Base-by-base conservation (phyloP, 306 rosid species). In the Casuarina cunninghamiana region DNA sequence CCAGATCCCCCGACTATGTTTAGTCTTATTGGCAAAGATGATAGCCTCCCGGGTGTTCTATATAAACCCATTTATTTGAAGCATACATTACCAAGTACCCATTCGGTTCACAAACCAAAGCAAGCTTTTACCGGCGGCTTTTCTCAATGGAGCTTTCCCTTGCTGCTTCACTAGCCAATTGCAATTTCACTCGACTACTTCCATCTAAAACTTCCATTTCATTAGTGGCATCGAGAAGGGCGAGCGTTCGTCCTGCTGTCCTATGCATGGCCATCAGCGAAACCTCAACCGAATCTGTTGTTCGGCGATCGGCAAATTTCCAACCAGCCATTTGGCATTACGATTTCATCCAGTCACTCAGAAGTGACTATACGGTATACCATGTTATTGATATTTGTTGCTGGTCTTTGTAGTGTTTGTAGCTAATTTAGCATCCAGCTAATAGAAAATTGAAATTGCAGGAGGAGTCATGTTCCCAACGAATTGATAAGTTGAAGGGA, bases 271-370 rank as follows among this genome's bases (percentile, higher is more conserved):
- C 16, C 42, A 6, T 45, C 44, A 5, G 10, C 2, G 8, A 63
- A 38, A 63, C 38, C 17, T 63, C 69, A 62, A 12, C 21, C 9
- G 21, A 38, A 26, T 19, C 9, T 39, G 12, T 74, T 10, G 58
- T 38, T 39, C 79, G 79, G 17, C 69, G 83, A 53, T 53, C 79
- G 6, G 83, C 83, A 74, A 74, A 80, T 49, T 80, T 67, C 16
- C 63, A 68, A 8, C 53, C 76, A 15, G 19, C 83, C 61, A 67
- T 74, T 45, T 80, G 83, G 83, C 17, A 67, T 3, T 53, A 57
- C 57, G 76, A 80, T 17, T 80, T 32, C 5, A 39, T 80, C 16
- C 69, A 80, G 39, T 74, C 83, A 3, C 41, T 75, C 0, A 68
- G 4, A 12, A 80, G 66, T 46, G 41, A 48, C 46, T 78, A 44